Evolutionary conservation across 2,329 filamentous ascomycete genomes (phyloP).

Genomic region (Arachnomyces sp.): DNA sequence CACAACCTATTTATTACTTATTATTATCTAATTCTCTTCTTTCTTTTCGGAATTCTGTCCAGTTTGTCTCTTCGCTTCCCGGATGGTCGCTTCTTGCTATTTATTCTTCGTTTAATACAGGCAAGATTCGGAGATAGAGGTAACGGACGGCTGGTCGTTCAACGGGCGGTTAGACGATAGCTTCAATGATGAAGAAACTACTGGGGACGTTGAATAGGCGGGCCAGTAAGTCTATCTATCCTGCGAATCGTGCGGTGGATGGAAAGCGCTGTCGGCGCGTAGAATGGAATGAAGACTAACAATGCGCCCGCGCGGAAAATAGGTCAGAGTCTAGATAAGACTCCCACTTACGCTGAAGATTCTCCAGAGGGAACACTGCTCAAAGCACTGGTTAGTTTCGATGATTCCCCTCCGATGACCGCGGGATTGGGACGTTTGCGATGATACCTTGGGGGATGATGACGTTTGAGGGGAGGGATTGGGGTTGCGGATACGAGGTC

Average conservation of each 20-base stretch:
- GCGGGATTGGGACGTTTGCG: slow-evolving; percentile 1
- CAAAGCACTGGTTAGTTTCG: slow-evolving; percentile 33
- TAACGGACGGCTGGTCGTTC: too few relatives aligned
- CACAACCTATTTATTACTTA: too few relatives aligned
- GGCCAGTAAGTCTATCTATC: slow-evolving; percentile 19
- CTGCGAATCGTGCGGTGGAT: slow-evolving; percentile 2
- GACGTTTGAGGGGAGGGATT: too few relatives aligned
- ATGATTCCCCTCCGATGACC: neutral
- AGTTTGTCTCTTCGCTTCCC: too few relatives aligned
- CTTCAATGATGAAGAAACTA: slow-evolving; percentile 27
- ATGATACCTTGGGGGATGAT: slow-evolving; percentile 2
- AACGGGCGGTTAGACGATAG: too few relatives aligned
- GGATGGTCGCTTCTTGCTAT: too few relatives aligned
- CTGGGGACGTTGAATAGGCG: slow-evolving; percentile 25
- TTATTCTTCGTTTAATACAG: too few relatives aligned
- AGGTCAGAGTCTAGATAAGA: slow-evolving; percentile 12
- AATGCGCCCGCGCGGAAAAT: neutral
- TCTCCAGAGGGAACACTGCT: slow-evolving; percentile 32
- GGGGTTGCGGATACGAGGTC: slow-evolving; percentile 1
- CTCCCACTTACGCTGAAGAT: slow-evolving; percentile 23
- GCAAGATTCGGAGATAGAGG: too few relatives aligned
- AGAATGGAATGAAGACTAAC: neutral
- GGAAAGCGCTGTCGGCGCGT: neutral
- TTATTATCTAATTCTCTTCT: too few relatives aligned
- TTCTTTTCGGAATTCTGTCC: too few relatives aligned